Percentiles rank a stretch among this genome's conserved stretches.
phyloP scores from a whole-genome alignment of 495 filamentous ascomycete genomes.

The Cairneyella variabilis region DNA sequence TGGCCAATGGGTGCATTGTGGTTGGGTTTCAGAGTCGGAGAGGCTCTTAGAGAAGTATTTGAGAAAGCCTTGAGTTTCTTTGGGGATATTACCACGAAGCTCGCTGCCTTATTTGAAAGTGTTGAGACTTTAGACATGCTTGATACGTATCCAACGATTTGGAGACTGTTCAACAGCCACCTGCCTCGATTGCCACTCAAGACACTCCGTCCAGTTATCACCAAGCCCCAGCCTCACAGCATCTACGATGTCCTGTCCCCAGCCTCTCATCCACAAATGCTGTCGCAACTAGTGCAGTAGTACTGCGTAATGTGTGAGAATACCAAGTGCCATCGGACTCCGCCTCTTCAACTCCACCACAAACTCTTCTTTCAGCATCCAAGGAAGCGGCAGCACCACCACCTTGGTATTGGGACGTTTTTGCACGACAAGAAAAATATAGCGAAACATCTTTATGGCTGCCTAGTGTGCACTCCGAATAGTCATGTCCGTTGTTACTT shows the following conservation, averaged over 20 bases:
- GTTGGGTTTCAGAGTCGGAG: no score
- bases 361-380: constrained; percentile 23
- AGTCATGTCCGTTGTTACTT: neutral
- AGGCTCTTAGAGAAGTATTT: no score
- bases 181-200: no score
- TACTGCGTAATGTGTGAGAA: constrained; percentile 40
- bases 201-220: neutral
- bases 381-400: neutral
- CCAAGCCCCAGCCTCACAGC: neutral
- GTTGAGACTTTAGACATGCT: no score
- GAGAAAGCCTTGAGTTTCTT: no score
- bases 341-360: constrained; percentile 29
- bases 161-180: no score
- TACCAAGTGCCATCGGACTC: constrained; percentile 34
- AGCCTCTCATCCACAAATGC: constrained; percentile 3
- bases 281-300: constrained; percentile 18
- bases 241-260: constrained; percentile 7
- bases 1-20: no score
- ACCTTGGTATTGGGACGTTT: neutral
- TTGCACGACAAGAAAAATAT: neutral
- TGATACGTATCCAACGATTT: no score
- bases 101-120: no score
- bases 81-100: no score
- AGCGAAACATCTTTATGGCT: neutral
- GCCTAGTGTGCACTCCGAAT: neutral